Evolutionary conservation across 2,329 filamentous ascomycete species (phyloP).

Genomic region (Hypoxylon sp.): DNA sequence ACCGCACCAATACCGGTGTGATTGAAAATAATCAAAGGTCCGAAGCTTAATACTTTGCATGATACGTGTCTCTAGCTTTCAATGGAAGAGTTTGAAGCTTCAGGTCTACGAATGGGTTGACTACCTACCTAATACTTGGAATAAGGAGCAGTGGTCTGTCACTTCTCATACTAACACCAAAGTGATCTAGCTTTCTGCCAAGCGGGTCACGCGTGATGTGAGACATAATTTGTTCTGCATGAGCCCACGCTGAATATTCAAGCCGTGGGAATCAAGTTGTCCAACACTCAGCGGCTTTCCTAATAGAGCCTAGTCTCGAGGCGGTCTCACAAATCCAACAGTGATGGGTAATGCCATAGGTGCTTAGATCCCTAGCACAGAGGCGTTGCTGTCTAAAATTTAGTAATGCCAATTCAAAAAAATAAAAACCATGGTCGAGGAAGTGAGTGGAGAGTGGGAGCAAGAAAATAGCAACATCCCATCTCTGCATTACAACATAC

Average conservation of each 20-base stretch:
- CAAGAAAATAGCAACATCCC: conserved; percentile 30
- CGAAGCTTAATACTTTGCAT: background rate
- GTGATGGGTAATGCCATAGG: conserved; percentile 6
- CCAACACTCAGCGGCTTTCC: conserved; percentile 12
- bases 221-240: background rate
- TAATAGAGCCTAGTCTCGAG: conserved; percentile 8
- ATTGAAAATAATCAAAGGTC: background rate
- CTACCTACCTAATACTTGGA: background rate
- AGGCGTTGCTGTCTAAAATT: conserved; percentile 1
- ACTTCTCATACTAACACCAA: background rate
- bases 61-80: background rate
- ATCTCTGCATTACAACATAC: conserved; percentile 24
- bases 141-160: background rate
- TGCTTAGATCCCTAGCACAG: conserved; percentile 14
- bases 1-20: background rate
- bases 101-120: background rate
- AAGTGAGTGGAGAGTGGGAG: background rate
- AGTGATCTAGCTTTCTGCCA: background rate
- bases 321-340: background rate
- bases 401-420: conserved; percentile 32
- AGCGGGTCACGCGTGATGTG: background rate
- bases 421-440: background rate
- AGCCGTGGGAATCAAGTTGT: background rate
- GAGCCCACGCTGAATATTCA: background rate
- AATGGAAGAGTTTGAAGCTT: background rate